Conservation (phyloP, 768 basidiomycete species). For the Suillus subluteus region DNA sequence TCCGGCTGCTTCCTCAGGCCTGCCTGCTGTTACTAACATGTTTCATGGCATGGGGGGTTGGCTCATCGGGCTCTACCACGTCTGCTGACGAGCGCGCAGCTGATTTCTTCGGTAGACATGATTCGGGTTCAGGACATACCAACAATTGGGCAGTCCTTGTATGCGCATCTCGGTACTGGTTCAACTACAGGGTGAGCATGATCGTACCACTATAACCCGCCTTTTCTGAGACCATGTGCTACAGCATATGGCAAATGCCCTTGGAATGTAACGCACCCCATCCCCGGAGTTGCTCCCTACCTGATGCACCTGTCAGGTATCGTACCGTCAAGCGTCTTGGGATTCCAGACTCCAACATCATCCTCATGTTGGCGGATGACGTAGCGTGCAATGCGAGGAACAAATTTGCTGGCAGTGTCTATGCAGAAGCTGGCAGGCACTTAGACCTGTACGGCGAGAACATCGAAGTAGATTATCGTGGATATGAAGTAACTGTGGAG, state of each 20-base stretch:
- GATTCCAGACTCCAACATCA: constrained; percentile 98
- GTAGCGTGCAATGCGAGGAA: constrained; percentile 93
- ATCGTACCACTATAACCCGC: neutral
- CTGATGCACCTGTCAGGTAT: constrained; percentile 60
- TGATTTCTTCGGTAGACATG: constrained; percentile 51
- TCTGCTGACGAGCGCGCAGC: constrained; percentile 39
- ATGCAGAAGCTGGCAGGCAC: constrained; percentile 79
- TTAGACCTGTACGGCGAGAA: constrained; percentile 95
- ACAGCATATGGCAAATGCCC: constrained; percentile 98
- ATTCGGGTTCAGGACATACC: constrained; percentile 59
- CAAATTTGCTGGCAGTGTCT: constrained; percentile 89
- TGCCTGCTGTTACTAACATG: constrained; percentile 35
- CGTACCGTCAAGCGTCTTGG: constrained; percentile 97
- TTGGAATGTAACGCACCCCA: constrained; percentile 77
- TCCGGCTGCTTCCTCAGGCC: constrained; percentile 25
- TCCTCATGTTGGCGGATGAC: constrained; percentile 98
- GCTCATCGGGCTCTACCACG: constrained; percentile 21
- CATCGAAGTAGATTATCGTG: constrained; percentile 97
- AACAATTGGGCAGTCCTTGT: constrained; percentile 99
- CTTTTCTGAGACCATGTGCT: constrained; percentile 4
- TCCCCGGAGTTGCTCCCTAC: constrained; percentile 7
- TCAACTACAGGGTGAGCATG: constrained; percentile 89
- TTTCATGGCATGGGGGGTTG: constrained; percentile 40
- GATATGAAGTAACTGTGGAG: constrained; percentile 98
- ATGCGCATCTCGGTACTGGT: constrained; percentile 95